A percentile compares a stretch with the other conserved stretches of the same genome.
Evolutionary conservation across 2,329 filamentous ascomycete genomes (phyloP).

Genomic region (Myriosclerotinia duriaeana): DNA sequence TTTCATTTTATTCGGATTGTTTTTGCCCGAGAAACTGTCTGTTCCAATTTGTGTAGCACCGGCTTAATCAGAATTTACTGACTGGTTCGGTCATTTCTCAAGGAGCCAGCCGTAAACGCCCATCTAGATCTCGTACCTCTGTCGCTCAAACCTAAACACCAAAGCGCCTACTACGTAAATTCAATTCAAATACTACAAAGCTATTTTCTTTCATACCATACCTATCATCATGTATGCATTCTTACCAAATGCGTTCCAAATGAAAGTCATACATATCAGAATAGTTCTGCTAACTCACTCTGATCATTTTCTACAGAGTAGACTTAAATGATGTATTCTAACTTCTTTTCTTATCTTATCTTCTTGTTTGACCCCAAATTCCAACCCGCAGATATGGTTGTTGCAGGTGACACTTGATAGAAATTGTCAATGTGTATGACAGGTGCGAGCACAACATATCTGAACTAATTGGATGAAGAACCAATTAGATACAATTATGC

Average conservation of each 20-base stretch:
- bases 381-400: not conserved
- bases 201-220: not conserved
- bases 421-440: constrained; percentile 2
- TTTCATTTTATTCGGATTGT: not conserved
- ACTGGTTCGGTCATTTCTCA: not conserved
- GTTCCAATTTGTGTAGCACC: constrained; percentile 1
- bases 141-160: constrained; percentile 7
- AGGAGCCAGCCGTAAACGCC: constrained; percentile 11
- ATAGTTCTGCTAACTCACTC: not conserved
- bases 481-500: not conserved
- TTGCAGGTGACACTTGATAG: not conserved
- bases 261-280: not conserved
- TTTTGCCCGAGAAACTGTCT: not conserved
- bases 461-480: not conserved
- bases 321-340: not conserved
- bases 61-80: not conserved
- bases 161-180: constrained; percentile 3
- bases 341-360: not conserved
- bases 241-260: not conserved
- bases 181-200: not conserved
- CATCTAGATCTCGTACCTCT: not conserved
- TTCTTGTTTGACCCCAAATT: not conserved
- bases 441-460: constrained; percentile 7
- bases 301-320: too few relatives aligned
- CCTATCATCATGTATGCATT: constrained; percentile 5